Evolutionary conservation across 164 flowering plant species (phyloP).

Genomic region (Chimonanthus praecox): DNA sequence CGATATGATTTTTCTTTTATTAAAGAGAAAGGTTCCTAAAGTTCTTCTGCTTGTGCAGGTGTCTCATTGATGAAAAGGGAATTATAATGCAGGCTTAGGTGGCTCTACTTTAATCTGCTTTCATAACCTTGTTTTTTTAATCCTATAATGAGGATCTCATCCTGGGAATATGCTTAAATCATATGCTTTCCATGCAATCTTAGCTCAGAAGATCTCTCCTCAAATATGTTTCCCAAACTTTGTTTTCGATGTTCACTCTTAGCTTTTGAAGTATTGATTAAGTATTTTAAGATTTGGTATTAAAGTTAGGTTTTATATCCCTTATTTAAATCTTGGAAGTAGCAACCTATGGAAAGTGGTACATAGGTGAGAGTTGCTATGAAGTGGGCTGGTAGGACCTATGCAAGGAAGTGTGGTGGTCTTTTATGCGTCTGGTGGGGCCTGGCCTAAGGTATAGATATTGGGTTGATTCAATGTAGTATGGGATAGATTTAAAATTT

Average conservation of each 20-base stretch:
- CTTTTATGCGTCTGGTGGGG: too few relatives aligned
- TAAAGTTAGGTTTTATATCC: not conserved
- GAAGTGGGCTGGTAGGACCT: too few relatives aligned
- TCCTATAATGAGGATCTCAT: too few relatives aligned
- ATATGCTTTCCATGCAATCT: not conserved
- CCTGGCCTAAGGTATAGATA: too few relatives aligned
- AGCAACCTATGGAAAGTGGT: too few relatives aligned
- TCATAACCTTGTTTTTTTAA: not conserved
- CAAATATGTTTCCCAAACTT: not conserved
- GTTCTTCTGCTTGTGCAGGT: not conserved
- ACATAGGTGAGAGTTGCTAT: too few relatives aligned
- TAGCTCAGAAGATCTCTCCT: not conserved
- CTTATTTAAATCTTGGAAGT: not conserved
- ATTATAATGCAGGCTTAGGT: not conserved
- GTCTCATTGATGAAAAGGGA: not conserved
- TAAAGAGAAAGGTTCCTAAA: too few relatives aligned
- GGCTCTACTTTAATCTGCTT: not conserved
- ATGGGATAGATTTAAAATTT: too few relatives aligned
- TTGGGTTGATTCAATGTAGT: too few relatives aligned
- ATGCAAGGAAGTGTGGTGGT: too few relatives aligned
- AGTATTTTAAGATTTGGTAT: too few relatives aligned
- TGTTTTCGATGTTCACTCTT: not conserved
- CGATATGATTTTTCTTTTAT: not conserved
- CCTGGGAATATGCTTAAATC: not conserved
- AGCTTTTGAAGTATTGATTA: not conserved